Conservation (phyloP, 1,284 basidiomycete genomes). For the Phylloboletellus chloephorus region DNA sequence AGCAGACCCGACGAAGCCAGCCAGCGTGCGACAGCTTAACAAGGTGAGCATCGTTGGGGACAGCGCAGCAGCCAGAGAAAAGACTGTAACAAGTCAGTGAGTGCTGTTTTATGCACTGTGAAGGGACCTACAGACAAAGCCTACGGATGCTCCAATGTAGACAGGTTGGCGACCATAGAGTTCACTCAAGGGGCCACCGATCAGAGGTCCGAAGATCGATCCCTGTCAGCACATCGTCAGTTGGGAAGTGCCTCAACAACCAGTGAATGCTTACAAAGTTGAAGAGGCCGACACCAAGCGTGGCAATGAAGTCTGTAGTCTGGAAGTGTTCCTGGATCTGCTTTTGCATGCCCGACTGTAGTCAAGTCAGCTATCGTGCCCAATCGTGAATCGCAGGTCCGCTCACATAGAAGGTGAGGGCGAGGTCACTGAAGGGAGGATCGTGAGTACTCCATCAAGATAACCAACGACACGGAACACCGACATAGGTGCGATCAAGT, state of each 20-base stretch:
- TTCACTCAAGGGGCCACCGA: constrained; percentile 27
- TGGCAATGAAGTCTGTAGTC: constrained; percentile 15
- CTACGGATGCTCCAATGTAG: constrained; percentile 22
- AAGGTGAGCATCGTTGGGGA: constrained; percentile 18
- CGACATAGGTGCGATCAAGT: constrained; percentile 25
- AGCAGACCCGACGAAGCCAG: constrained; percentile 21
- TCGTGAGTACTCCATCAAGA: constrained; percentile 7
- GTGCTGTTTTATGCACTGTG: not conserved
- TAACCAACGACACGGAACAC: constrained; percentile 6
- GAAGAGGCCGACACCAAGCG: constrained; percentile 25
- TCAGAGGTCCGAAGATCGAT: constrained; percentile 23
- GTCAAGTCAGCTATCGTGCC: constrained; percentile 3
- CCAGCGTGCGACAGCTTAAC: constrained; percentile 19
- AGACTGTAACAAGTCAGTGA: constrained; percentile 15
- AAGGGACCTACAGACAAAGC: constrained; percentile 18
- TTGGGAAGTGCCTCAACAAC: not conserved
- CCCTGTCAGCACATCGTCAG: constrained; percentile 14
- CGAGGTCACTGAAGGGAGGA: constrained; percentile 18
- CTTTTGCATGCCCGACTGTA: constrained; percentile 25
- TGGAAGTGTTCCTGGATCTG: constrained; percentile 25
- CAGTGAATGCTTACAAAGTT: constrained; percentile 18
- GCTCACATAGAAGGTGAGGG: constrained; percentile 25
- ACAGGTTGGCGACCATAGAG: constrained; percentile 23
- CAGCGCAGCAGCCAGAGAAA: constrained; percentile 18
- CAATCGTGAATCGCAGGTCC: not conserved